Evolutionary conservation across 2,329 filamentous ascomycete species (phyloP).

Genomic region (Amauroascus niger): DNA sequence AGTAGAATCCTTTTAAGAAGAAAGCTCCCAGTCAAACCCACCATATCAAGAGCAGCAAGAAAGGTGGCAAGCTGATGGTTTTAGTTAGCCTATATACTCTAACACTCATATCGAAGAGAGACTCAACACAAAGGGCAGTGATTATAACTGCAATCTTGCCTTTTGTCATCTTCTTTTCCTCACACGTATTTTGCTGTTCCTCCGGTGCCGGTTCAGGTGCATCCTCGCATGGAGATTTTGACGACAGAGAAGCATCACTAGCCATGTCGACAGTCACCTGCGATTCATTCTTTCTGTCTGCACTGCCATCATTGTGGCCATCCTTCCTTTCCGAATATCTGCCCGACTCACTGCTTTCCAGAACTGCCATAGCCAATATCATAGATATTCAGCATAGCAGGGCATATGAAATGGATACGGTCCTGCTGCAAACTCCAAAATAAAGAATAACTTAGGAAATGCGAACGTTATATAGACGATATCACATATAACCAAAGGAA

Average conservation of each 20-base stretch:
- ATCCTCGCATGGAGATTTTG: background rate
- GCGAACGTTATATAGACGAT: background rate
- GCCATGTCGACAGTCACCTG: background rate
- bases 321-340: background rate
- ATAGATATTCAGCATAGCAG: background rate
- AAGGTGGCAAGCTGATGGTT: conserved; percentile 44
- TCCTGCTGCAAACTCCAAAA: too few species aligned
- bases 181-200: background rate
- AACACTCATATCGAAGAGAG: background rate
- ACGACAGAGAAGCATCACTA: conserved; percentile 1
- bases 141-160: conserved; percentile 16
- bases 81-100: background rate
- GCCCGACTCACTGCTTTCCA: background rate
- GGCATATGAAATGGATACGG: background rate
- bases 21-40: conserved; percentile 20
- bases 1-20: background rate
- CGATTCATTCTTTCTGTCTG: background rate
- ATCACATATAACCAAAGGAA: background rate
- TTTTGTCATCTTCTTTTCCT: conserved; percentile 13
- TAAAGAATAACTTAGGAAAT: background rate
- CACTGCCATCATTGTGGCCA: background rate
- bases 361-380: background rate
- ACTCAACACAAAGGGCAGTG: conserved; percentile 16
- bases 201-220: background rate
- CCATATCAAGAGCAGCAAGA: conserved; percentile 51